phyloP scores from a whole-genome alignment of 1,139 yeast species.

The Geotrichum citri-aurantii region DNA sequence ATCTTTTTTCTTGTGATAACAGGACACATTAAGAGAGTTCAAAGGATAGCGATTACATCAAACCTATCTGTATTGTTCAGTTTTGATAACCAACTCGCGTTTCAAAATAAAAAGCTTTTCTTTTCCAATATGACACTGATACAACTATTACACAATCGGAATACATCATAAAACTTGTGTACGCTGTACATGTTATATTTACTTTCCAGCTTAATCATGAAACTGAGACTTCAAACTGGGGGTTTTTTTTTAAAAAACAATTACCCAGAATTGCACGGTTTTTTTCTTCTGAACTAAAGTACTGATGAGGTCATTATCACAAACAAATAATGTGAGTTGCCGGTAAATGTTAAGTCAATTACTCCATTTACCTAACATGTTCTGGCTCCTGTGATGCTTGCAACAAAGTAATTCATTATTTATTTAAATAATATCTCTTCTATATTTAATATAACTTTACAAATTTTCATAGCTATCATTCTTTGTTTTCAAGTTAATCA shows the following conservation, averaged over 20 bases:
- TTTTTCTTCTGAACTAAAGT: too few relatives aligned
- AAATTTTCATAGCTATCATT: background rate
- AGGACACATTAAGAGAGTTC: slow-evolving; percentile 14
- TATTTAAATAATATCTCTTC: too few relatives aligned
- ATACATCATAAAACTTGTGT: background rate
- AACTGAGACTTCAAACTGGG: too few relatives aligned
- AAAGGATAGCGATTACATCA: slow-evolving; percentile 1
- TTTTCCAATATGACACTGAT: background rate
- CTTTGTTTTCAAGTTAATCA: background rate
- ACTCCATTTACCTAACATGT: too few relatives aligned
- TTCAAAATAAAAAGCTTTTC: background rate
- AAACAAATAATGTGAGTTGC: too few relatives aligned
- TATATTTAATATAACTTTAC: too few relatives aligned
- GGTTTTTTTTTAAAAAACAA: too few relatives aligned
- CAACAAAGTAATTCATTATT: too few relatives aligned
- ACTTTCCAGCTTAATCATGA: background rate
- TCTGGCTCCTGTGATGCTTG: too few relatives aligned
- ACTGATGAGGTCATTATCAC: too few relatives aligned
- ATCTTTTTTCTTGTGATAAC: background rate
- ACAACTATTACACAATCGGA: background rate
- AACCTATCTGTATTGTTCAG: background rate
- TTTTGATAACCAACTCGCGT: background rate
- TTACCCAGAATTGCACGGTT: too few relatives aligned
- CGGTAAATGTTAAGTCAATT: too few relatives aligned
- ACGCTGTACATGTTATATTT: background rate